phyloP scores from a whole-genome alignment of 2,329 filamentous ascomycete species.

The Phaeoacremonium minimum region DNA sequence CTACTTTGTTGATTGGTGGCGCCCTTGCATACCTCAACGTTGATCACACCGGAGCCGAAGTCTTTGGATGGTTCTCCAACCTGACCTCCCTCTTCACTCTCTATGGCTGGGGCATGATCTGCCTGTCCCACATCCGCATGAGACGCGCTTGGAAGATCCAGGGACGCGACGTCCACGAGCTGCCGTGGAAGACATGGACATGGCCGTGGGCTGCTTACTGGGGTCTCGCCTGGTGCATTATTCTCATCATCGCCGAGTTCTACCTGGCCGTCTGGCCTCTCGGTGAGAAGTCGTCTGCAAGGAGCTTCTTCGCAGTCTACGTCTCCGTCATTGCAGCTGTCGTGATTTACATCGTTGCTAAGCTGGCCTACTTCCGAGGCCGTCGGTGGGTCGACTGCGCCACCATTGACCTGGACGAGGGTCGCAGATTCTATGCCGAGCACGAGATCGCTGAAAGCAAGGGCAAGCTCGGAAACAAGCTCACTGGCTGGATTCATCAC shows the following conservation, averaged over 20 bases:
- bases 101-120: constrained; percentile 38
- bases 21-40: constrained; percentile 38
- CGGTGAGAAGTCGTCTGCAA: constrained; percentile 21
- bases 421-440: constrained; percentile 11
- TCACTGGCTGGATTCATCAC: constrained; percentile 5
- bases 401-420: constrained; percentile 27
- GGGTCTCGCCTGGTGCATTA: constrained; percentile 35
- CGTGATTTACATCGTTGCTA: constrained; percentile 32
- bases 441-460: constrained; percentile 5
- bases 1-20: constrained; percentile 45
- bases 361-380: constrained; percentile 29
- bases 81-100: constrained; percentile 39
- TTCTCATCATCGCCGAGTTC: constrained; percentile 40
- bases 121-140: constrained; percentile 36
- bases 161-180: constrained; percentile 25
- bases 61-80: constrained; percentile 43
- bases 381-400: constrained; percentile 23
- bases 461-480: constrained; percentile 2
- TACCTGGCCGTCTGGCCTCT: constrained; percentile 42
- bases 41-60: constrained; percentile 29
- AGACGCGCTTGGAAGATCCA: constrained; percentile 33
- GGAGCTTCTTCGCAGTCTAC: constrained; percentile 42
- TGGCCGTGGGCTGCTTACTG: constrained; percentile 37
- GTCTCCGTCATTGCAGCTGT: constrained; percentile 36
- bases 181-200: constrained; percentile 37